Evolutionary conservation across 257 asterid species (phyloP), one percentile per base, ranked within the genome.

Genomic region (Solanum bulbocastanum): DNA sequence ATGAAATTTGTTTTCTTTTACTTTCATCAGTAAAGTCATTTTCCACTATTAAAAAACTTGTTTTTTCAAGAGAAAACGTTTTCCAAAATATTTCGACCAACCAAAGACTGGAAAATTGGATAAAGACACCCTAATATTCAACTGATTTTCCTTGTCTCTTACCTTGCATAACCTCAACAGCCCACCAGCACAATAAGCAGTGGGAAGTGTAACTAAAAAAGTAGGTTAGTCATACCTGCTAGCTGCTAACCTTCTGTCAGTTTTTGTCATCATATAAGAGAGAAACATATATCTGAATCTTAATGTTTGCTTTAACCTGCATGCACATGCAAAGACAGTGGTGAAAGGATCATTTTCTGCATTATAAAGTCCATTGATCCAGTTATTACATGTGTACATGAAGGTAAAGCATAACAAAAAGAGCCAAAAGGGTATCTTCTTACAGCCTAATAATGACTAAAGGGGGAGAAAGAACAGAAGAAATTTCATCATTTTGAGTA

Each of bases 191-290:
- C 14, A 40, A n/a, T 10, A 42, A 27, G 27, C 39, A 81, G 66
- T 46, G 68, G 10, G 3, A 27, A 37, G 42, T 81, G 85, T 10
- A 27, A 5, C 23, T 78, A 36, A 44, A 27, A 27, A 81, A 30
- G 68, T 16, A 81, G 66, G 40, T 27, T 27, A 44, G 66, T 44
- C 40, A 27, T 79, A 44, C 66, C 62, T 79, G 65, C 68, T 16
- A 81, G 85, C 85, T 81, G 66, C 68, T 46, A 20, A 27, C 85
- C 85, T 30, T n/a, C 85, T 81, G 85, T 46, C 85, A 81, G 85
- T 27, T 81, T 81, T 81, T 81, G 85, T 81, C 68, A 46, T 46
- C 85, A 79, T 44, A 79, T 44, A 18, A 12, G 7, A 13, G 84
- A 78, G 37, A 78, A 40, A 25, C 22, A n/a, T 39, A 40, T 78